Base-by-base conservation (phyloP, 2,329 filamentous ascomycete genomes). In the Berkeleyomyces rouxiae region DNA sequence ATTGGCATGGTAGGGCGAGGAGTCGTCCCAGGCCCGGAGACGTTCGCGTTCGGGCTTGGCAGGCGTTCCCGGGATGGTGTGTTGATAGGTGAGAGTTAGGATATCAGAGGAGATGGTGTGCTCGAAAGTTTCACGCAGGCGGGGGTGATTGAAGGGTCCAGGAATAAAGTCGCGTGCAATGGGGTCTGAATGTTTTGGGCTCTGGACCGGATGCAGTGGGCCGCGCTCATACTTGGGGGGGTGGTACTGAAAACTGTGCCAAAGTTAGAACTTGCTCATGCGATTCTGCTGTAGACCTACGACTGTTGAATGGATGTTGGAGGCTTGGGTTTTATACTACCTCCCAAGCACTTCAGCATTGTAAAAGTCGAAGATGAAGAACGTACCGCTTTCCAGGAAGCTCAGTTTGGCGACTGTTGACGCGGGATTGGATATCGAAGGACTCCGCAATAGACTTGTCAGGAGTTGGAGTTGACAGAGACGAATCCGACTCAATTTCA, bases 181-280 rank as follows among this genome's bases (percentile, higher is more conserved):
- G 0, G 91, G 91, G 70, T 96, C 88, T 66, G 91, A 93, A 60
- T 85, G 82, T 46, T 84, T 81, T n/a, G 90, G 92, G 64, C 90
- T 88, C 76, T 96, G 90, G 70, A 96, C 84, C 59, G 93, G 93
- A 72, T 97, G 91, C 33, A 97, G 80, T 67, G 91, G 91, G 63
- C 93, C 93, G 70, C 92, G 88, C 74, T 96, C 85, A 80, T 91
- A 99, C 76, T 92, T 93, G 66, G 93, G 93, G 59, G 92, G 86
- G 67, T 91, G 90, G 74, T 87, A 97, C 75, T 95, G 88, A 77
- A 97, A 99, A 80, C 92, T 95, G 66, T 37, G 65, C 16, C 6
- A 51, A 5, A 37, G 39, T 43, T 55, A 55, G 51, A 46, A n/a
- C 4, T 3, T 3, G 16, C 5, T 16, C 11, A 3, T 13, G 7